Evolutionary conservation across 129 eudicot species (phyloP).

Genomic region (Arctium minus): DNA sequence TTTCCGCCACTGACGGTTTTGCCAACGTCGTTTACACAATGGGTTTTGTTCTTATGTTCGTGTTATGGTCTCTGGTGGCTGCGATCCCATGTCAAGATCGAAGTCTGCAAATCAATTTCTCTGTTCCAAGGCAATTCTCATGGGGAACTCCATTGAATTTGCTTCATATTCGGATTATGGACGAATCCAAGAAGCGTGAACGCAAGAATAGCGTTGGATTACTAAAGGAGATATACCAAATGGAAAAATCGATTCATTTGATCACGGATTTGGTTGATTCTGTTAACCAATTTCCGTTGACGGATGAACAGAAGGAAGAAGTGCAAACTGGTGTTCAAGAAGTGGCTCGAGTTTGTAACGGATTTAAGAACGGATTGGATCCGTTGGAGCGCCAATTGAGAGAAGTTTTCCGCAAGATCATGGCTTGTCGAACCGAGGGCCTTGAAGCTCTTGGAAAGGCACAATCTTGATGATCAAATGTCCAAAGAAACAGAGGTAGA

Average conservation of each 20-base stretch:
- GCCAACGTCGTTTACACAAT: conserved; percentile 60
- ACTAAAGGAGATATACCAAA: conserved; percentile 61
- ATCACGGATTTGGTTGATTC: conserved; percentile 72
- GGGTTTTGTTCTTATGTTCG: conserved; percentile 72
- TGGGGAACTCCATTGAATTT: conserved; percentile 62
- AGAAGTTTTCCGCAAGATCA: conserved; percentile 60
- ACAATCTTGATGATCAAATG: conserved; percentile 25
- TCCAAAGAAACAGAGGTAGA: background rate
- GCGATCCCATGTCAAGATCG: conserved; percentile 92
- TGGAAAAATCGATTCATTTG: conserved; percentile 55
- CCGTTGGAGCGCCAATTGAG: conserved; percentile 71
- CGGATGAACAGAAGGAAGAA: conserved; percentile 60
- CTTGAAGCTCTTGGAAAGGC: conserved; percentile 51
- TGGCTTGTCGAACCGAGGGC: conserved; percentile 72
- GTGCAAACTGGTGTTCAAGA: conserved; percentile 43
- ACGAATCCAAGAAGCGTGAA: conserved; percentile 68
- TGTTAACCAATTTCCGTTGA: conserved; percentile 52
- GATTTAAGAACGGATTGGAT: conserved; percentile 52
- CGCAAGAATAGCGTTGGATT: conserved; percentile 51
- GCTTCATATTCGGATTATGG: conserved; percentile 64
- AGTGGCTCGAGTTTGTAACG: conserved; percentile 38
- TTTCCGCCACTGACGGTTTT: conserved; percentile 58
- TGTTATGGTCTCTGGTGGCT: conserved; percentile 76
- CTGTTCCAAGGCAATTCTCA: conserved; percentile 62
- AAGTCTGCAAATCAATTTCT: conserved; percentile 47